Percentiles rank a stretch among this genome's conserved stretches.
Conservation (phyloP, 768 basidiomycete genomes). For the Suillus lakei region DNA sequence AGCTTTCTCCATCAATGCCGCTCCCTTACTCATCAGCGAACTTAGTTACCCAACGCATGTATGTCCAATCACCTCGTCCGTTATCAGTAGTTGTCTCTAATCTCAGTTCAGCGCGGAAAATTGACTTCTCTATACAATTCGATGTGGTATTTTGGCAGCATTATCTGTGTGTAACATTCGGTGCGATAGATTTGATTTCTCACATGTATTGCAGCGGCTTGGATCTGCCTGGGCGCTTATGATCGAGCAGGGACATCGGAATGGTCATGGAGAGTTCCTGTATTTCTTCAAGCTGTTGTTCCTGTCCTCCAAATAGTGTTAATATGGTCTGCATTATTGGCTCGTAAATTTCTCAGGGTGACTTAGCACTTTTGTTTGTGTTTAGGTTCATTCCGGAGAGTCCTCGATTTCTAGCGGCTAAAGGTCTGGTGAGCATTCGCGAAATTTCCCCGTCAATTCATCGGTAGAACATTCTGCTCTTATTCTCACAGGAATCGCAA, state of each 20-base stretch:
- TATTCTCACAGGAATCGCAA: slow-evolving; percentile 49
- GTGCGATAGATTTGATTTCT: background rate
- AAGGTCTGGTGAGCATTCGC: slow-evolving; percentile 51
- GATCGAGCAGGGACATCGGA: slow-evolving; percentile 38
- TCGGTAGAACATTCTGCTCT: background rate
- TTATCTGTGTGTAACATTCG: slow-evolving; percentile 43
- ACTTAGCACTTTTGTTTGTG: background rate
- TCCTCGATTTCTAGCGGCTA: slow-evolving; percentile 67
- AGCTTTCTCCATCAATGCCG: slow-evolving; percentile 63
- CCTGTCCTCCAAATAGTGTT: slow-evolving; percentile 60
- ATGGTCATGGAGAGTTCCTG: slow-evolving; percentile 73
- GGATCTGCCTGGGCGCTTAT: slow-evolving; percentile 52
- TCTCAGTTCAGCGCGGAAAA: slow-evolving; percentile 47
- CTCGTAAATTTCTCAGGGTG: background rate
- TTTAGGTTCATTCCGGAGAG: slow-evolving; percentile 70
- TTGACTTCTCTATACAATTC: slow-evolving; percentile 72
- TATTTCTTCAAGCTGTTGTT: slow-evolving; percentile 61
- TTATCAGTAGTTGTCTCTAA: background rate
- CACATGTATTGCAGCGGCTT: slow-evolving; percentile 39
- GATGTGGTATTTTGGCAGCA: slow-evolving; percentile 76
- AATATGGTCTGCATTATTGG: slow-evolving; percentile 47
- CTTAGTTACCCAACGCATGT: slow-evolving; percentile 75
- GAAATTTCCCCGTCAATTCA: background rate
- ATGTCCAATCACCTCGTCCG: slow-evolving; percentile 17
- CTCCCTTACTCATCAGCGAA: slow-evolving; percentile 67